These are phyloP conservation scores for Ophiosphaerella narmari DNA, from an alignment of 2,329 filamentous ascomycete species.

Conservation along the genomic window DNA sequence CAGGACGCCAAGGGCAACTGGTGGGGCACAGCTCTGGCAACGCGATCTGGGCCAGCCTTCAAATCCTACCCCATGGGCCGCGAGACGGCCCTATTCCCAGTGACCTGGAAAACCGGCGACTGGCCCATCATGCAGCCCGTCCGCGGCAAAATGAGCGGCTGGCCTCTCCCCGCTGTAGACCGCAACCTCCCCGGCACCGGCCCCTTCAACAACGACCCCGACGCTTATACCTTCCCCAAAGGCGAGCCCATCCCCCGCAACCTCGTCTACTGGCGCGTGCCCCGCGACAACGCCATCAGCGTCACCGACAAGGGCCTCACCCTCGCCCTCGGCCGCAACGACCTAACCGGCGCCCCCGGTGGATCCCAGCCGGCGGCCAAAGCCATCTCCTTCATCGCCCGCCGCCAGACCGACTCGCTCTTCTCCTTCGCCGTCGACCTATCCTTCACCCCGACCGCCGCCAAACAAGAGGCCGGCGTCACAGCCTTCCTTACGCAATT, in stretches of 20 bases:
- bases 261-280: slow-evolving; percentile 61
- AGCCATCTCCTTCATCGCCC: slow-evolving; percentile 57
- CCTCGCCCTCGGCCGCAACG: slow-evolving; percentile 54
- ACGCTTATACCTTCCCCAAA: slow-evolving; percentile 53
- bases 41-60: slow-evolving; percentile 18
- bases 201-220: slow-evolving; percentile 50
- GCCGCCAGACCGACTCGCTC: slow-evolving; percentile 58
- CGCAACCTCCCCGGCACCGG: slow-evolving; percentile 42
- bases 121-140: slow-evolving; percentile 55
- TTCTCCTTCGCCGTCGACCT: slow-evolving; percentile 59
- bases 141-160: slow-evolving; percentile 51
- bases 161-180: slow-evolving; percentile 43
- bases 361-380: slow-evolving; percentile 50
- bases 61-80: slow-evolving; percentile 34
- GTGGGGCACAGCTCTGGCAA: slow-evolving; percentile 33
- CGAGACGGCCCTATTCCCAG: slow-evolving; percentile 29
- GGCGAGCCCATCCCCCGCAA: slow-evolving; percentile 54
- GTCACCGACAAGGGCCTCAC: slow-evolving; percentile 14
- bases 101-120: slow-evolving; percentile 28
- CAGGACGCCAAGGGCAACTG: slow-evolving; percentile 27
- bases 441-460: slow-evolving; percentile 28
- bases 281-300: slow-evolving; percentile 44
- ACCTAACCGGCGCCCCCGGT: slow-evolving; percentile 58
- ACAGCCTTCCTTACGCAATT: slow-evolving; percentile 58
- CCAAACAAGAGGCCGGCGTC: slow-evolving; percentile 58